Evolutionary conservation across 1,284 basidiomycete genomes (phyloP).

Genomic region (Cryptococcus floricola): DNA sequence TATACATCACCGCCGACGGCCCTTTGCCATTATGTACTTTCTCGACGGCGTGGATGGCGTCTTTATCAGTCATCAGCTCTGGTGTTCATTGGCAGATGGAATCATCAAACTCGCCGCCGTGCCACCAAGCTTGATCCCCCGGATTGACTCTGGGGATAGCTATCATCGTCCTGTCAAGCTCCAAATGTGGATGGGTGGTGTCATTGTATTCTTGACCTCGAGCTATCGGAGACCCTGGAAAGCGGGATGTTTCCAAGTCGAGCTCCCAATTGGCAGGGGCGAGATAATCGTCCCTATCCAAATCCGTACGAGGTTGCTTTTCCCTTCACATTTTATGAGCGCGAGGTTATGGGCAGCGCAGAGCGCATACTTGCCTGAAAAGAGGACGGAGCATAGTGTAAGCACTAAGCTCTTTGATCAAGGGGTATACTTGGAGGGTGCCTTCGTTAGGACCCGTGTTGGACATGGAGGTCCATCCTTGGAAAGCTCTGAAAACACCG

Average conservation of each 20-base stretch:
- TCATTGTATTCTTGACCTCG: constrained; percentile 64
- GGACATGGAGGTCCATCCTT: constrained; percentile 62
- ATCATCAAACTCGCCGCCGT: constrained; percentile 54
- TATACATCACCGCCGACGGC: constrained; percentile 74
- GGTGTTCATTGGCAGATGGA: not conserved
- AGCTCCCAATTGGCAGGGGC: constrained; percentile 61
- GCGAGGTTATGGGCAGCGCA: not conserved
- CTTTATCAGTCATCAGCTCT: constrained; percentile 40
- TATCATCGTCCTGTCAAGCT: constrained; percentile 64
- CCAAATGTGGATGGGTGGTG: constrained; percentile 66
- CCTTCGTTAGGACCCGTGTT: constrained; percentile 64
- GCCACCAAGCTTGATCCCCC: constrained; percentile 78
- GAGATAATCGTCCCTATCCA: constrained; percentile 43
- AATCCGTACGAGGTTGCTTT: constrained; percentile 5
- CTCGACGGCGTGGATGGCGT: constrained; percentile 71
- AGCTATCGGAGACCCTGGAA: constrained; percentile 62
- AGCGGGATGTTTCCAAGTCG: constrained; percentile 58
- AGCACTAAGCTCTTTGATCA: constrained; percentile 67
- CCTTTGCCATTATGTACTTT: constrained; percentile 56
- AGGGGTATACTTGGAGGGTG: constrained; percentile 72
- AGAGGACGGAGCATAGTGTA: constrained; percentile 73
- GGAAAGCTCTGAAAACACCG: constrained; percentile 71
- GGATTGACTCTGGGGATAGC: constrained; percentile 68
- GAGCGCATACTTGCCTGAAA: constrained; percentile 52
- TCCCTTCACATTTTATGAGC: constrained; percentile 2